A percentile compares a stretch with the other conserved stretches of the same genome.
These are phyloP conservation scores for Trichoderma arundinaceum DNA, from an alignment of 2,329 filamentous ascomycete species.

Conservation along the genomic window DNA sequence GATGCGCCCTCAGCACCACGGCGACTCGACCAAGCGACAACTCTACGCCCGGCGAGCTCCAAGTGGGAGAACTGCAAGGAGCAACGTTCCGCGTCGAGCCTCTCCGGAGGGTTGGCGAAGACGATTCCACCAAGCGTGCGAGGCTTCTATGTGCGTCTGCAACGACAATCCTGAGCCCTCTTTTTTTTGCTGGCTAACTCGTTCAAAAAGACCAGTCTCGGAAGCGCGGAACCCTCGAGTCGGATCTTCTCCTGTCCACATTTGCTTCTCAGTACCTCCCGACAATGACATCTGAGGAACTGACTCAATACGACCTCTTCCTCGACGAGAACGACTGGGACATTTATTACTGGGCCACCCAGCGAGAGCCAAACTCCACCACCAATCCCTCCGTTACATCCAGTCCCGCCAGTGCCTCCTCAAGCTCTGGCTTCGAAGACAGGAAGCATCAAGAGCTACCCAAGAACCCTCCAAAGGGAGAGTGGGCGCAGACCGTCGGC, in stretches of 20 bases:
- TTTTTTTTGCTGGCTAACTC: constrained; percentile 26
- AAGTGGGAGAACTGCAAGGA: constrained; percentile 85
- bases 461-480: constrained; percentile 60
- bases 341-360: constrained; percentile 99
- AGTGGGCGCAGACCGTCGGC: constrained; percentile 96
- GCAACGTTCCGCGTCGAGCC: constrained; percentile 88
- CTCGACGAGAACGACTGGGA: constrained; percentile 99
- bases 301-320: constrained; percentile 86
- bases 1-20: constrained; percentile 7
- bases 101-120: constrained; percentile 82
- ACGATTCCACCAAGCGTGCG: constrained; percentile 83
- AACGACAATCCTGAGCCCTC: not conserved
- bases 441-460: constrained; percentile 41
- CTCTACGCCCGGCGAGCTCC: constrained; percentile 60
- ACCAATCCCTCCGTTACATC: constrained; percentile 44
- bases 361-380: constrained; percentile 64
- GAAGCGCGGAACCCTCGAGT: constrained; percentile 94
- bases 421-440: constrained; percentile 12
- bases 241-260: constrained; percentile 92
- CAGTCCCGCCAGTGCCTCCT: constrained; percentile 39
- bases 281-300: constrained; percentile 73
- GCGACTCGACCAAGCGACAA: not conserved
- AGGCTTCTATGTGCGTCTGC: constrained; percentile 69
- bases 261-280: constrained; percentile 83
- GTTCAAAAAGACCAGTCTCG: constrained; percentile 80